Base-by-base conservation (phyloP, 2,329 filamentous ascomycete species). In the Alternaria postmessia region DNA sequence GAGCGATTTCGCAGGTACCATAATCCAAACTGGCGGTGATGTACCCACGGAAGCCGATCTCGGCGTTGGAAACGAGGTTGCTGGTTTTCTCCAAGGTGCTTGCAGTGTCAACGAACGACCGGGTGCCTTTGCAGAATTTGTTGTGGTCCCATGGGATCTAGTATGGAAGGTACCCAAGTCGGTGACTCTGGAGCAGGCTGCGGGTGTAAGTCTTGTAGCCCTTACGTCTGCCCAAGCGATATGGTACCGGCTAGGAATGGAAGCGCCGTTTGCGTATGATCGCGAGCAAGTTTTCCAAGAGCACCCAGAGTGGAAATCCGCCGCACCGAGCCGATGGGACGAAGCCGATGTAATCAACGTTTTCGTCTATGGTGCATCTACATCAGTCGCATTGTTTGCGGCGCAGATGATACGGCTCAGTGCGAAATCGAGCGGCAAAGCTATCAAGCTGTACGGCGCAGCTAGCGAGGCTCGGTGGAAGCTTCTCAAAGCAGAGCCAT, bases 121-220 rank as follows among this genome's bases (percentile, higher is more conserved):
- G 0, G 82, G 82, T 7, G 81, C 81, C 0, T 84, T 84, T 63
- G 77, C 82, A 1, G 81, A 84, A 54, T 82, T 78, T 48, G 57
- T 82, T 9, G 65, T 57, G 0, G 57, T 72, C 0, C 69, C 74
- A 1, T 73, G 69, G 39, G 80, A 82, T 39, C 70, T 83, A 0
- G 66, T 79, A 1, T 82, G 81, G 78, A 63, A 57, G 1, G 57
- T 83, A 0, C 79, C 81, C 0, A 69, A 71, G 0, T 16, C 22
- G 1, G 32, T 82, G n/a, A 59, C 68, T 0, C 59, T 76, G 2
- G 78, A 82, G 44, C 68, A 75, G n/a, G 81, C 81, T 1, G 76
- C 80, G 0, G 66, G 75, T 0, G 69, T 83, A 2, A 82, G 77
- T 51, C 66, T 82, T 51, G 81, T 80, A 14, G 80, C 71, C 5